Evolutionary conservation across 2,329 filamentous ascomycete species (phyloP).

Genomic region (Mycosphaerella arachidis): DNA sequence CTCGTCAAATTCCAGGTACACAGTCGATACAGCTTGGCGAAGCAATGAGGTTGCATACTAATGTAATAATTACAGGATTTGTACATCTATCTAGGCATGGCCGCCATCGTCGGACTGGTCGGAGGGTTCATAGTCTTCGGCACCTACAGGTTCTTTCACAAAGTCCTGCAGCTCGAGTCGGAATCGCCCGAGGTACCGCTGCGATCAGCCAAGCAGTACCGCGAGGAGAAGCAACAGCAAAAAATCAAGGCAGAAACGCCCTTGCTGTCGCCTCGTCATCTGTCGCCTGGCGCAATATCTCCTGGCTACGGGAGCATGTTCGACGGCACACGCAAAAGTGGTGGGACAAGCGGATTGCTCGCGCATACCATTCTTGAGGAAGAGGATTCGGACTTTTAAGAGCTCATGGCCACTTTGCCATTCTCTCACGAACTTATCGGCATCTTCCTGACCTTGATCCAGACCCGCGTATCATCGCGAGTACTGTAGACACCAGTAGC

Average conservation of each 20-base stretch:
- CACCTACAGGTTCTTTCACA: slow-evolving; percentile 45
- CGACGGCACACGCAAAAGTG: slow-evolving; percentile 33
- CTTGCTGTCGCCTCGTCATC: slow-evolving; percentile 8
- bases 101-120: slow-evolving; percentile 61
- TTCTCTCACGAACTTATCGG: background rate
- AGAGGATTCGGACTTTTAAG: slow-evolving; percentile 53
- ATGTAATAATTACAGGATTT: slow-evolving; percentile 39
- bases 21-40: background rate
- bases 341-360: slow-evolving; percentile 50
- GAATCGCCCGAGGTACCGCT: slow-evolving; percentile 4
- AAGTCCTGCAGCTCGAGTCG: slow-evolving; percentile 21
- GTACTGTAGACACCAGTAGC: slow-evolving; percentile 50
- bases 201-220: slow-evolving; percentile 32
- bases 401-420: background rate
- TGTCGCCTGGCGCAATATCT: slow-evolving; percentile 16
- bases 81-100: slow-evolving; percentile 60
- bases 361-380: slow-evolving; percentile 69
- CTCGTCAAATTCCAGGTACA: slow-evolving; percentile 54
- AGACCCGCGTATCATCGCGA: slow-evolving; percentile 50
- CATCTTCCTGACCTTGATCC: slow-evolving; percentile 39
- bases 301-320: slow-evolving; percentile 24
- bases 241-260: slow-evolving; percentile 16
- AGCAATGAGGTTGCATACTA: slow-evolving; percentile 1
- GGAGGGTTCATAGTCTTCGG: slow-evolving; percentile 58
- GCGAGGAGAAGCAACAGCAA: slow-evolving; percentile 28